Evolutionary conservation across 2,329 filamentous ascomycete genomes (phyloP).

Genomic region (Cytospora piceae): DNA sequence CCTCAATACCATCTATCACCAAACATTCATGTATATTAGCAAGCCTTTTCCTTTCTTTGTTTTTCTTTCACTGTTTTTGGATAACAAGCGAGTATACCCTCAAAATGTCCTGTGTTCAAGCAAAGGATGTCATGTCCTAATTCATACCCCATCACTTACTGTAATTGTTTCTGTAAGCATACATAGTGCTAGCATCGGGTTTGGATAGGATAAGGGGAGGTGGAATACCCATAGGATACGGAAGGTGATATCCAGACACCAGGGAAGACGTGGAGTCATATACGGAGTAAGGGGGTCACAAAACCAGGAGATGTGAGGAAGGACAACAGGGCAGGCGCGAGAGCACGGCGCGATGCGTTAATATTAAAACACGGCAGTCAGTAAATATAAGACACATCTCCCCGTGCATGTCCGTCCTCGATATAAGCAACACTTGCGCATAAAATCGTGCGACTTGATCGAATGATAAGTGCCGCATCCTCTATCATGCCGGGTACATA

Average conservation of each 20-base stretch:
- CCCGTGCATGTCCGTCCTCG: background rate
- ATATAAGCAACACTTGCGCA: background rate
- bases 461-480: too few species aligned
- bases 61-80: background rate
- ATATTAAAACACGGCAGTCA: background rate
- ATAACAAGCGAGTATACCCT: background rate
- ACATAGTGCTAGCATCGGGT: background rate
- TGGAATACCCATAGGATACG: background rate
- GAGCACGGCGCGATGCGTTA: background rate
- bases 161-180: background rate
- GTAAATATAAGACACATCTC: background rate
- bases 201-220: background rate
- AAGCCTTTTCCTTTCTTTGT: background rate
- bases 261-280: background rate
- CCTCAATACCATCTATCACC: background rate
- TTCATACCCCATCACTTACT: background rate
- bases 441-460: background rate
- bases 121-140: background rate
- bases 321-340: background rate
- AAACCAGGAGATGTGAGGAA: background rate
- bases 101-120: background rate
- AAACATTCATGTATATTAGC: conserved; percentile 1
- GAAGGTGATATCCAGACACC: background rate
- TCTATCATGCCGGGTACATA: background rate
- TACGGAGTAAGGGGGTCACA: background rate